Percentiles rank a stretch among this genome's conserved stretches.
Conservation (phyloP, 805 yeast species). For the Starmera quercuum region DNA sequence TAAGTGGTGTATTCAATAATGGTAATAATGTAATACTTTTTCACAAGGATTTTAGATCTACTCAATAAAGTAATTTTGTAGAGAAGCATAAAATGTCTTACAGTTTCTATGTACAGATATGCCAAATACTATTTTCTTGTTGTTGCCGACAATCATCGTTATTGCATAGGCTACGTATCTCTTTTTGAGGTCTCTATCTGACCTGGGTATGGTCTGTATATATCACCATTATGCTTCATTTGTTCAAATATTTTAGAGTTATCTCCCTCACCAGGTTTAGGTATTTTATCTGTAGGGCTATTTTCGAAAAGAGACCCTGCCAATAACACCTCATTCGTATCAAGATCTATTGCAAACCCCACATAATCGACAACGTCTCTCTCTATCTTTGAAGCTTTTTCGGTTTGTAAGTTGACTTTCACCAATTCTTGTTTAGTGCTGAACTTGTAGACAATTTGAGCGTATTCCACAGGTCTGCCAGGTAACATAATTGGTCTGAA, state of each 20-base stretch:
- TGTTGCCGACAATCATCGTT: too few relatives aligned
- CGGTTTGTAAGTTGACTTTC: conserved; percentile 35
- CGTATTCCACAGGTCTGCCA: conserved; percentile 42
- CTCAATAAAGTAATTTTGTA: too few relatives aligned
- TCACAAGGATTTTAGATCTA: too few relatives aligned
- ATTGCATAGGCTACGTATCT: too few relatives aligned
- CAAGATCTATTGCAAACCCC: conserved; percentile 55
- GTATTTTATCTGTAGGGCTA: conserved; percentile 31
- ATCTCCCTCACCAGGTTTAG: conserved; percentile 22
- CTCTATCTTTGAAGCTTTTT: conserved; percentile 37
- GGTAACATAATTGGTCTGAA: conserved; percentile 62
- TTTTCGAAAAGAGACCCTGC: conserved; percentile 66
- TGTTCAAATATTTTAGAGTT: conserved; percentile 19
- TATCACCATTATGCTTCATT: conserved; percentile 26
- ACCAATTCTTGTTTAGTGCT: conserved; percentile 55
- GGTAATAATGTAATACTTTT: too few relatives aligned
- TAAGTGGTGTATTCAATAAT: too few relatives aligned
- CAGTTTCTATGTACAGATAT: too few relatives aligned
- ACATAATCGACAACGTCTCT: conserved; percentile 54
- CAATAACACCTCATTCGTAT: conserved; percentile 45
- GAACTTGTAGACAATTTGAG: conserved; percentile 57
- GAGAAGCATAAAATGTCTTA: too few relatives aligned
- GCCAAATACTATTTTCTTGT: too few relatives aligned
- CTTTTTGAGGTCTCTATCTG: conserved; percentile 3
- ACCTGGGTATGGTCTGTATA: conserved; percentile 22